Base-by-base conservation (phyloP, 331 rosid species). In the Rhamnella rubrinervis region DNA sequence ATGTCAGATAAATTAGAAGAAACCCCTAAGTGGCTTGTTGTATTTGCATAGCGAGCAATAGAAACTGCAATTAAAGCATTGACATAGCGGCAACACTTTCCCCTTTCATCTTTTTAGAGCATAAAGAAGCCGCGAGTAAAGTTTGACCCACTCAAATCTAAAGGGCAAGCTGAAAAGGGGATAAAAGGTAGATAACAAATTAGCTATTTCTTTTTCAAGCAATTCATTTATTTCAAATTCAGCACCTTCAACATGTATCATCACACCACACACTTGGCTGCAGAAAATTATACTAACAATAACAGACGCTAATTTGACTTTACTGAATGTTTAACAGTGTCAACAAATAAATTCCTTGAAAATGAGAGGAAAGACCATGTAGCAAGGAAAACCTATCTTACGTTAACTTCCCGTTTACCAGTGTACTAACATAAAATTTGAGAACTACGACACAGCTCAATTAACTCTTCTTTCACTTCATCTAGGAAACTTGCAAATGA, bases 41-140 rank as follows among this genome's bases (percentile, higher is more conserved):
- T 80, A 82, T 89, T 95, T 73, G 97, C 96, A 74, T 82, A 84
- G 66, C 79, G 92, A 59, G 96, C 90, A 73, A 95, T 77, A 61
- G 96, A 89, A 73, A 95, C 77, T 40, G 99, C 97, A 77, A 87
- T 63, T n/a, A 87, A 80, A 67, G 97, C 95, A 79, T 95, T 95
- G 58, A 95, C 85, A 76, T 86, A 86, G 78, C 99, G 99, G 84
- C 99, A 95, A 75, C 99, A 95, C 59, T 87, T 87, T 67, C 95
- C 96, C 59, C 99, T 81, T 69, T 89, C 87, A 55, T 78, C 78
- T 15, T 70, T 75, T 76, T 67, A 23, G 90, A 86, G 85, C 99
- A 95, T 61, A 87, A 39, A 65, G 97, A 84, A 81, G 97, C 86
- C 25, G 83, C 96, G 65, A 39, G 97, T 91, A 62, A 89, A 81